These are phyloP conservation scores for Acanthamoeba rhysodes DNA, from an alignment of 208 protist genomes.

Conservation along the genomic window DNA sequence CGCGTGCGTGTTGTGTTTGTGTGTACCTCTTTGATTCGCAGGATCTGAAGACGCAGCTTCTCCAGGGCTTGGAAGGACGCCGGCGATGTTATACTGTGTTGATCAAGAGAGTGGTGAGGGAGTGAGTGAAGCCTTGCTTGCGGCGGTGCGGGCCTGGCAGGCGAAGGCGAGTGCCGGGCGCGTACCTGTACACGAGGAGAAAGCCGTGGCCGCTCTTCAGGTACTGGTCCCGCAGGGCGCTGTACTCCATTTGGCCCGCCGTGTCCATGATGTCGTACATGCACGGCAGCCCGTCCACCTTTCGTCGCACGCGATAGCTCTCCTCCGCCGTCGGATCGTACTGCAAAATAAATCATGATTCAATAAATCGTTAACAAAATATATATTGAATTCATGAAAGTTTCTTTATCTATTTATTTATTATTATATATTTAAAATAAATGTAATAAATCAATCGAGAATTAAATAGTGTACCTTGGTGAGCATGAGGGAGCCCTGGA, in stretches of 20 bases:
- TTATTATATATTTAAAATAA: too few species aligned
- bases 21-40: slow-evolving; percentile 18
- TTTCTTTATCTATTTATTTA: too few species aligned
- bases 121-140: neutral
- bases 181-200: slow-evolving; percentile 86
- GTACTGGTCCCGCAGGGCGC: slow-evolving; percentile 90
- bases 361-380: too few species aligned
- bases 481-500: slow-evolving; percentile 40
- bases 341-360: neutral
- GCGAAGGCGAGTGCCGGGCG: neutral
- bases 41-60: slow-evolving; percentile 27
- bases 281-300: slow-evolving; percentile 87
- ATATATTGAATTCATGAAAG: too few species aligned
- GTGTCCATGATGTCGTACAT: slow-evolving; percentile 94
- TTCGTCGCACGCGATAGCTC: slow-evolving; percentile 36
- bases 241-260: slow-evolving; percentile 91
- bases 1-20: too few species aligned
- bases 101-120: neutral
- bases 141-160: too few species aligned
- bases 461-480: neutral
- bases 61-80: slow-evolving; percentile 1
- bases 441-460: too few species aligned
- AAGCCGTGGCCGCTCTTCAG: slow-evolving; percentile 84
- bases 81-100: slow-evolving; percentile 9
- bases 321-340: slow-evolving; percentile 55